phyloP scores from a whole-genome alignment of 768 basidiomycete species.

The Podaxis mareebaensis region DNA sequence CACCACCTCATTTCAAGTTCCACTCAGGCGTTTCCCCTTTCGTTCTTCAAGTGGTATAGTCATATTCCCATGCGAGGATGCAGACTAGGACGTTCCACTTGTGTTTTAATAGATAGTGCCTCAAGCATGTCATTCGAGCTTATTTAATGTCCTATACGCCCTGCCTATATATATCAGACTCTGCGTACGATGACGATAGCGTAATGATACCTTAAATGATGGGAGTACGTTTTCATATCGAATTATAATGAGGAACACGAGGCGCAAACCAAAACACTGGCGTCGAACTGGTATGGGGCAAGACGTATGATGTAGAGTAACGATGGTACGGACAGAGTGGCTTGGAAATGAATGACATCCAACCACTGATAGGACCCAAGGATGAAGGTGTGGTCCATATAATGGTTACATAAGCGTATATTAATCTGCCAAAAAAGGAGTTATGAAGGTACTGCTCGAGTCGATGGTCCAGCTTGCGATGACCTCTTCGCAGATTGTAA shows the following conservation, averaged over 20 bases:
- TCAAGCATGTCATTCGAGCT: not conserved
- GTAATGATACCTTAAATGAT: not conserved
- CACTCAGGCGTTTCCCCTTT: not conserved
- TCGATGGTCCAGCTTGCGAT: not conserved
- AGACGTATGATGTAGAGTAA: not conserved
- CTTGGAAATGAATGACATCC: not conserved
- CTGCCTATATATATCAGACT: not conserved
- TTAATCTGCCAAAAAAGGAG: not conserved
- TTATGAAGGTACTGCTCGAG: not conserved
- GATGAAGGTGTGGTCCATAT: not conserved
- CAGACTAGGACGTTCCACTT: not conserved
- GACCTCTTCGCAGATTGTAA: not conserved
- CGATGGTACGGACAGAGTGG: not conserved
- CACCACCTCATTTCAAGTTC: not conserved
- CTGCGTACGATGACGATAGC: not conserved
- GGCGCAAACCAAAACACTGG: not conserved
- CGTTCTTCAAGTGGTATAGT: not conserved
- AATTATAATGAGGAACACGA: not conserved
- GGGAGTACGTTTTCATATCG: not conserved
- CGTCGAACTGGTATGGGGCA: not conserved
- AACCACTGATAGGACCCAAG: not conserved
- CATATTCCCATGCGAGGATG: not conserved
- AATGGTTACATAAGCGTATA: not conserved
- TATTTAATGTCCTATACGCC: not conserved
- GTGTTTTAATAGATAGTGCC: not conserved